These are phyloP conservation scores for Parascedosporium putredinis DNA, from an alignment of 2,329 filamentous ascomycete species.

Conservation along the genomic window DNA sequence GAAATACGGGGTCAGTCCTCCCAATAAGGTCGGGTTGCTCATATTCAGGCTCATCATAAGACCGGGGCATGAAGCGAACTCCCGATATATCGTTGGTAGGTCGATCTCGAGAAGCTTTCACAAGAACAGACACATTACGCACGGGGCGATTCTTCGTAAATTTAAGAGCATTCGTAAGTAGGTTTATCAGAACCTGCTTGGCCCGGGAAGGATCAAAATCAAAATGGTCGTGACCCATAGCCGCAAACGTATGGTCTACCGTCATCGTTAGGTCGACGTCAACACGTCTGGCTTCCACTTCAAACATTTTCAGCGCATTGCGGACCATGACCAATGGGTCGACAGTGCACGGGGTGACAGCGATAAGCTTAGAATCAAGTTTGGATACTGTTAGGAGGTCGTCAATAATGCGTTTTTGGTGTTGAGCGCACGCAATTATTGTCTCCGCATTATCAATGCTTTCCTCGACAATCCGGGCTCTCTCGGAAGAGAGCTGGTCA, in stretches of 20 bases:
- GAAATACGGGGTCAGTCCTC: conserved; percentile 41
- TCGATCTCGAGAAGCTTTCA: conserved; percentile 31
- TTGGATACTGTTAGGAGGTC: conserved; percentile 66
- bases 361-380: conserved; percentile 63
- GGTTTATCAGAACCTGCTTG: conserved; percentile 69
- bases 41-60: conserved; percentile 7
- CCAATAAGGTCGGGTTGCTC: conserved; percentile 11
- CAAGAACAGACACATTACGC: conserved; percentile 40
- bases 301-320: conserved; percentile 66
- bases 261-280: conserved; percentile 57
- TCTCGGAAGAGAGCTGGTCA: conserved; percentile 14
- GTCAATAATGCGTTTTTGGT: conserved; percentile 72
- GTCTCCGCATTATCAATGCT: conserved; percentile 67
- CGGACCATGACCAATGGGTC: conserved; percentile 58
- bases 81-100: conserved; percentile 30
- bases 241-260: conserved; percentile 50
- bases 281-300: conserved; percentile 59
- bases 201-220: conserved; percentile 63
- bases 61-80: conserved; percentile 49
- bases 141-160: conserved; percentile 58
- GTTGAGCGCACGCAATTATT: conserved; percentile 66
- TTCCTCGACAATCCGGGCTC: conserved; percentile 40
- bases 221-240: conserved; percentile 53
- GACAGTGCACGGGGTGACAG: conserved; percentile 60
- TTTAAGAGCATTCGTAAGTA: conserved; percentile 73